Conservation (phyloP, 768 basidiomycete species). For the Cystofilobasidium ferigula region DNA sequence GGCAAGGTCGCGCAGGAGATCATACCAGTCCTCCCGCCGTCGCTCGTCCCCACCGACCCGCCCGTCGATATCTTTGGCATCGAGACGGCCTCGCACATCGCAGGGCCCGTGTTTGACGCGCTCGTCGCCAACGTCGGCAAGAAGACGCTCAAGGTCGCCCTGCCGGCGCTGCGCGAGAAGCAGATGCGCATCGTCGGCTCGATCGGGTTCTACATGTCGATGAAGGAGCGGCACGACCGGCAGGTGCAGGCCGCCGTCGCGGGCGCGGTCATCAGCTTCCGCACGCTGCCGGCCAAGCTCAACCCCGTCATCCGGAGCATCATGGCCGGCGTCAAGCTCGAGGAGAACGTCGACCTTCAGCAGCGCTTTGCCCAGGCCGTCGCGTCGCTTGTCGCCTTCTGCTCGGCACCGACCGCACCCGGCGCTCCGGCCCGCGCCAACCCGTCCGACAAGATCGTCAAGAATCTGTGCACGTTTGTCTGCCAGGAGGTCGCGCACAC, state of each 20-base stretch:
- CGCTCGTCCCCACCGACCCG: slow-evolving; percentile 43
- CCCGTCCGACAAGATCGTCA: slow-evolving; percentile 90
- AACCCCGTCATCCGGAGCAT: slow-evolving; percentile 93
- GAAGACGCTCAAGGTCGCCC: slow-evolving; percentile 60
- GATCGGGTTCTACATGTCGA: slow-evolving; percentile 67
- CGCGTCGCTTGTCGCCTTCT: slow-evolving; percentile 77
- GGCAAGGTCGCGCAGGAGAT: slow-evolving; percentile 71
- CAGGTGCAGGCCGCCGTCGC: slow-evolving; percentile 80
- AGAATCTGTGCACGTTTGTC: slow-evolving; percentile 91
- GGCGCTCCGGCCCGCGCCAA: slow-evolving; percentile 64
- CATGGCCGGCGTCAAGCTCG: slow-evolving; percentile 95
- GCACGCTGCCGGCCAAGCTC: slow-evolving; percentile 78
- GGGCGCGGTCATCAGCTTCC: slow-evolving; percentile 77
- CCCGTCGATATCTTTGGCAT: slow-evolving; percentile 63
- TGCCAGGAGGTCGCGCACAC: slow-evolving; percentile 84
- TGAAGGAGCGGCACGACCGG: slow-evolving; percentile 73
- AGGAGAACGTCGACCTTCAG: slow-evolving; percentile 80
- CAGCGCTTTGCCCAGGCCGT: slow-evolving; percentile 75
- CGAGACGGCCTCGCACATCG: slow-evolving; percentile 58
- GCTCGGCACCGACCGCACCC: slow-evolving; percentile 47
- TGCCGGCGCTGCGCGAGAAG: slow-evolving; percentile 64
- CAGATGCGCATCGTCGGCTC: slow-evolving; percentile 54
- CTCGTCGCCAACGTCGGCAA: slow-evolving; percentile 65
- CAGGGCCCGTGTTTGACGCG: slow-evolving; percentile 57
- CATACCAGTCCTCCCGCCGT: slow-evolving; percentile 55